Base-by-base conservation (phyloP, 2,329 filamentous ascomycete species). In the Penicillium sp. region DNA sequence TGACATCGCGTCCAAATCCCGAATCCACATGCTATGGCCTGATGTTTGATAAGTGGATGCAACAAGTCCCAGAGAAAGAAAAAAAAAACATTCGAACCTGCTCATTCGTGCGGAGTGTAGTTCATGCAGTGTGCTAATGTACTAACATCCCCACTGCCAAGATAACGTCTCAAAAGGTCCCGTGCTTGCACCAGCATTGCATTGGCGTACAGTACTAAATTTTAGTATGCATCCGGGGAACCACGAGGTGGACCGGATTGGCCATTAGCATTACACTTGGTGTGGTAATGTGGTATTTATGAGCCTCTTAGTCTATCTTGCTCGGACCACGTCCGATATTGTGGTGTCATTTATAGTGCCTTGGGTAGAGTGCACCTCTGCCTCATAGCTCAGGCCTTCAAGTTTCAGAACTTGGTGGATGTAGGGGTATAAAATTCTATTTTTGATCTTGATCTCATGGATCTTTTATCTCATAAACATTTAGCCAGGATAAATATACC, bases 371-470 rank as follows among this genome's bases (percentile, higher is more conserved):
- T 31, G 8, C 21, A 42, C 31, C 25, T 23, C 25, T 29, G 27
- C 27, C 38, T 42, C 31, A 3, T 10, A 43, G 31, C 13, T 7
- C 6, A 15, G 38, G 38, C 15, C 19, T 23, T 23, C 31, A 48
- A n/a, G 19, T 27, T 25, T 49, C 49, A 43, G 23, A 40, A 46
- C 19, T 25, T 48, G 35, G 49, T 37, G 35, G 41, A 56, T 42
- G 42, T 43, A 61, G 53, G 61, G 62, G 58, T 61, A 54, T 52
- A 38, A 33, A 54, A 37, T 53, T 49, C 40, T 51, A 54, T 41
- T 51, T 50, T 50, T 40, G 38, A 23, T 52, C 38, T 54, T 33
- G 13, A 42, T 46, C 48, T 52, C 48, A 55, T 55, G 12, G 42
- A 53, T 41, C 50, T 41, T 50, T 41, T 52, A 50, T 48, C 47